Evolutionary conservation across 257 asterid species (phyloP).

Genomic region (Anisodus tanguticus): DNA sequence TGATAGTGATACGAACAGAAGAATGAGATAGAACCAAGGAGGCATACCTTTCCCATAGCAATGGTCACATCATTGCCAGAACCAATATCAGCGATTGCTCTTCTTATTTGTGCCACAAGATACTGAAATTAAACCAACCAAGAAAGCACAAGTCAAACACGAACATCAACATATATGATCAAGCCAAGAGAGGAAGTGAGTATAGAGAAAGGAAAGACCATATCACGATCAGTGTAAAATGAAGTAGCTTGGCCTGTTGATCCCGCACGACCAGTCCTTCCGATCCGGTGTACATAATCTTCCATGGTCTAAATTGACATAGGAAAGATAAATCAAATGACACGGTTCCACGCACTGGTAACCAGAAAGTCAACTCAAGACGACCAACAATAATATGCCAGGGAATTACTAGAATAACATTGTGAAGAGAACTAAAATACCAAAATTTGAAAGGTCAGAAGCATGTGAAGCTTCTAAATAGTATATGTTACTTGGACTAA

Average conservation of each 20-base stretch:
- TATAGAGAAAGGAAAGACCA: constrained; percentile 49
- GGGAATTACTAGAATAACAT: constrained; percentile 3
- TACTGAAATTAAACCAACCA: constrained; percentile 48
- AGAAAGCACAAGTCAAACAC: constrained; percentile 6
- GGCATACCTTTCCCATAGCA: constrained; percentile 81
- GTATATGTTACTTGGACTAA: constrained; percentile 8
- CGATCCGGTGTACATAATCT: constrained; percentile 89
- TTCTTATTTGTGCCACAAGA: constrained; percentile 80
- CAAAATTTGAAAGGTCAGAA: background rate
- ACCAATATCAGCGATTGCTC: constrained; percentile 83
- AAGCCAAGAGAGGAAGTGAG: constrained; percentile 23
- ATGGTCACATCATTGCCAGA: constrained; percentile 69
- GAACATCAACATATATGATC: background rate
- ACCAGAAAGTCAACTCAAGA: background rate
- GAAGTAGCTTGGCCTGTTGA: constrained; percentile 88
- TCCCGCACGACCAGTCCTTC: constrained; percentile 96
- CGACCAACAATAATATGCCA: background rate
- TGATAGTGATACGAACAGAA: background rate
- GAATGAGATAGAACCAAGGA: constrained; percentile 31
- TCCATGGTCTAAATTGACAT: constrained; percentile 69
- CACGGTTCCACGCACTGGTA: constrained; percentile 5
- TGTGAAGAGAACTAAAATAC: constrained; percentile 13
- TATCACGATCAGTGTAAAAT: constrained; percentile 78
- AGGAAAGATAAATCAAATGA: constrained; percentile 18
- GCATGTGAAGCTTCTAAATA: constrained; percentile 23